A percentile compares a stretch with the other conserved stretches of the same genome.
Evolutionary conservation across 148 eudicot genomes (phyloP).

Genomic region (Dianthus caryophyllus): DNA sequence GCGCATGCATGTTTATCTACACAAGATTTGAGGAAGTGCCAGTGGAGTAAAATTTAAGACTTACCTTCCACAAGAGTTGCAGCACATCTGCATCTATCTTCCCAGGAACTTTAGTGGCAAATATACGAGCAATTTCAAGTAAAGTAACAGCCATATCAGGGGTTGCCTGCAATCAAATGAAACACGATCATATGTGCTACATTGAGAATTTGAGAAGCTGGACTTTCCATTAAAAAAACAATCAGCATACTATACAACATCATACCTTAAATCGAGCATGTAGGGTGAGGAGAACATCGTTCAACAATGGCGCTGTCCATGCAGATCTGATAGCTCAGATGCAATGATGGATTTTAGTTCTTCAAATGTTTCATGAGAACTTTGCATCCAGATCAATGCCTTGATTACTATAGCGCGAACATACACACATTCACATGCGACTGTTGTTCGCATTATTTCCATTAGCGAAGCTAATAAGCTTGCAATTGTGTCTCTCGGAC

Average conservation of each 20-base stretch:
- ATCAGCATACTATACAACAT: neutral
- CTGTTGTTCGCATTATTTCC: slow-evolving; percentile 98
- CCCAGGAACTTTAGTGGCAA: slow-evolving; percentile 99
- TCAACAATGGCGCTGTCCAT: slow-evolving; percentile 88
- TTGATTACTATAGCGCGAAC: slow-evolving; percentile 96
- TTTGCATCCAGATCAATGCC: slow-evolving; percentile 99
- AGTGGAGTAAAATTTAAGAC: slow-evolving; percentile 19
- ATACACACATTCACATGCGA: slow-evolving; percentile 98
- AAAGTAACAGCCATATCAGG: slow-evolving; percentile 99
- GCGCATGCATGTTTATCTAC: neutral
- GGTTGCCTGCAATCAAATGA: slow-evolving; percentile 57
- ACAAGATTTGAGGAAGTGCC: neutral
- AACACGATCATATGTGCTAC: slow-evolving; percentile 1
- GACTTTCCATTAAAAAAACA: neutral
- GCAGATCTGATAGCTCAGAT: slow-evolving; percentile 96
- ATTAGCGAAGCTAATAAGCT: slow-evolving; percentile 86
- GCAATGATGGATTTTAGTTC: slow-evolving; percentile 94
- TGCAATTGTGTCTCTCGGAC: slow-evolving; percentile 71
- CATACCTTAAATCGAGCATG: slow-evolving; percentile 99
- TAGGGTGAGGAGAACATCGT: slow-evolving; percentile 91
- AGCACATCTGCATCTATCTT: slow-evolving; percentile 98
- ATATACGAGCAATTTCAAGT: slow-evolving; percentile 91
- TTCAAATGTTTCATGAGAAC: slow-evolving; percentile 92
- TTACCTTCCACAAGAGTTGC: slow-evolving; percentile 95
- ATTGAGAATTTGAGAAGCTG: neutral